Percentiles rank a stretch among this genome's conserved stretches.
These are phyloP conservation scores for Lippia alba DNA, from an alignment of 305 asterid genomes.

Conservation along the genomic window DNA sequence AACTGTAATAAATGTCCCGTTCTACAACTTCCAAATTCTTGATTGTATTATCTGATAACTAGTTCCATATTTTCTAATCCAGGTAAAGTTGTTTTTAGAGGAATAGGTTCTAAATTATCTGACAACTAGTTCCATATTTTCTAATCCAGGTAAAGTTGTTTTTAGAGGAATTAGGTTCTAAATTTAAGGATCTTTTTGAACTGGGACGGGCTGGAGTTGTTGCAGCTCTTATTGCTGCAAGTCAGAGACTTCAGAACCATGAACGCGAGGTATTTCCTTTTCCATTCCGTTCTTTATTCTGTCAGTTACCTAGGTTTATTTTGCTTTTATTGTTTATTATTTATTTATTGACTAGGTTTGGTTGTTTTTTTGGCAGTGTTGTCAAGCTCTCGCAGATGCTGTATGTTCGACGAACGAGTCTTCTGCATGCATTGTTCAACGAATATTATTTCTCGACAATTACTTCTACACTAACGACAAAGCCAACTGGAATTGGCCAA, in stretches of 20 bases:
- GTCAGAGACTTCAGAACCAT: conserved; percentile 74
- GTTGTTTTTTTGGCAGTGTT: conserved; percentile 63
- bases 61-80: conserved; percentile 33
- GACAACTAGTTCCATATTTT: no score
- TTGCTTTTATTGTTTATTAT: conserved; percentile 10
- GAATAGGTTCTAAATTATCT: conserved; percentile 81
- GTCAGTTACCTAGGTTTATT: conserved; percentile 9
- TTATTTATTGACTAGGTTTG: conserved; percentile 26
- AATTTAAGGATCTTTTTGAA: conserved; percentile 72
- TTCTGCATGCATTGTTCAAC: conserved; percentile 62
- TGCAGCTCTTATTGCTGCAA: conserved; percentile 86
- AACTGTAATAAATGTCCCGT: conserved; percentile 16
- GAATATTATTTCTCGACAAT: conserved; percentile 78
- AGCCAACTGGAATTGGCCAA: conserved; percentile 86
- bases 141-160: conserved; percentile 67
- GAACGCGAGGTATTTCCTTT: conserved; percentile 63
- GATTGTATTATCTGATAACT: conserved; percentile 24
- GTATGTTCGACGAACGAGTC: conserved; percentile 62
- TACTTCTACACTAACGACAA: conserved; percentile 63
- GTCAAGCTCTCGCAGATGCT: conserved; percentile 88
- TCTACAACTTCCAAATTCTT: conserved; percentile 8
- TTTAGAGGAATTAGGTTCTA: conserved; percentile 79
- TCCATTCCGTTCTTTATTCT: not conserved
- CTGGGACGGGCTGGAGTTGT: conserved; percentile 90
- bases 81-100: conserved; percentile 79